These are phyloP conservation scores for Gentiana dahurica DNA, from an alignment of 257 asterid genomes.

Conservation along the genomic window DNA sequence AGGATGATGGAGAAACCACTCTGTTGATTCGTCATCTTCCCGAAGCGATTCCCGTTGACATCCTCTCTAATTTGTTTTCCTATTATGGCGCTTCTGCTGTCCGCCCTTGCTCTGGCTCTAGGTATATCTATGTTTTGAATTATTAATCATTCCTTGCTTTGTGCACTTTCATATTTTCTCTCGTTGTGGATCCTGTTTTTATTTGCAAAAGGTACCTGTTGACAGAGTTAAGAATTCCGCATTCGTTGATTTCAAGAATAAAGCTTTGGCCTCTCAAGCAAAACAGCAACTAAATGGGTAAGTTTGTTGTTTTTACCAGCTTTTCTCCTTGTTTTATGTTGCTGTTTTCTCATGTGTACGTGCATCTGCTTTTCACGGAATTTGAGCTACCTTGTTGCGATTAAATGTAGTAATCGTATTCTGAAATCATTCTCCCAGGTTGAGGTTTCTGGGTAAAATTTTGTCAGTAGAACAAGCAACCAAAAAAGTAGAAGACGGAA, in stretches of 20 bases:
- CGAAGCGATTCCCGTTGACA: constrained; percentile 63
- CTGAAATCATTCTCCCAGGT: constrained; percentile 21
- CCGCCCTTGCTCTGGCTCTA: constrained; percentile 54
- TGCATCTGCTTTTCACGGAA: not conserved
- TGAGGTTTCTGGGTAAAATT: constrained; percentile 77
- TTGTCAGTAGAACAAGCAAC: constrained; percentile 61
- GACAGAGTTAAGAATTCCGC: constrained; percentile 71
- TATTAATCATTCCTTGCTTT: not conserved
- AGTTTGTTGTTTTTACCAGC: constrained; percentile 2
- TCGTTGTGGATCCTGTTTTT: not conserved
- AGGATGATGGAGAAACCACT: constrained; percentile 23
- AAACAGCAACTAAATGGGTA: constrained; percentile 79
- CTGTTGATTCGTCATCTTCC: constrained; percentile 87
- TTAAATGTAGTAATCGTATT: no score
- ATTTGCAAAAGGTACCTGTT: not conserved
- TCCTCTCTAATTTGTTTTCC: constrained; percentile 61
- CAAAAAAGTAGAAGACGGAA: constrained; percentile 26
- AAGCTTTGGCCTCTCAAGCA: constrained; percentile 60
- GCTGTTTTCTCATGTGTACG: not conserved
- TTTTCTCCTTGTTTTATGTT: not conserved
- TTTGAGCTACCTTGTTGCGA: constrained; percentile 4
- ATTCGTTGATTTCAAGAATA: constrained; percentile 66
- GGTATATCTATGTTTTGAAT: constrained; percentile 20
- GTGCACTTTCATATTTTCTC: not conserved
- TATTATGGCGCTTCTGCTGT: constrained; percentile 77